Evolutionary conservation across 164 flowering plant species (phyloP), one percentile per base, ranked within the genome.

Genomic region (Stephania yunnanensis): DNA sequence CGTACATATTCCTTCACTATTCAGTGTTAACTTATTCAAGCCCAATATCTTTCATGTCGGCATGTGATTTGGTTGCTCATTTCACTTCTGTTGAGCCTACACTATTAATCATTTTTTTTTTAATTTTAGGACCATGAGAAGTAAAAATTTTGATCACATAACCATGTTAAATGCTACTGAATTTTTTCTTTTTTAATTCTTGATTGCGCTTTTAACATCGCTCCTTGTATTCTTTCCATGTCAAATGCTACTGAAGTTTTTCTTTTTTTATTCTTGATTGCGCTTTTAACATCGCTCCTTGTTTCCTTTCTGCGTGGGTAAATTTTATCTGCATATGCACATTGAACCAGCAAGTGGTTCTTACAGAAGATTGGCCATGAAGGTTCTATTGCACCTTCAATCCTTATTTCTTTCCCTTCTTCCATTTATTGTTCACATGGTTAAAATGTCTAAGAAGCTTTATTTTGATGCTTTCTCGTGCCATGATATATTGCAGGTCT

Each of bases 291-390:
- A 3, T 64, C 19, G 42, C 25, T 42, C 44, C 19, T 71, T 44
- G n/a, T 73, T 74, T 73, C 19, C 36, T 71, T 45, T 50, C 10
- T 64, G 69, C 58, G 29, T 67, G 45, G 31, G 53, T 25, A 36
- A 46, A 30, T 30, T 4, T 61, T 76, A 71, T 67, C 46, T 81
- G 44, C 15, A 58, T 68, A 70, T 71, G 72, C 65, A 55, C 13
- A 69, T 66, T 53, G n/a, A 12, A 74, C 25, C 90, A 95, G 97
- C 85, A 95, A 95, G 83, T 95, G 99, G 99, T 95, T 95, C 85
- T 87, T 95, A 76, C 82, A 93, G 84, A 93, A 95, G 88, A 83
- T 85, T 82, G 97, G 99, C 31, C 97, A 92, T 86, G 94, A 93
- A 93, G 99, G 99, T 91, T 76, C 44, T 74, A 71, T 13, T 67